A percentile compares a stretch with the other conserved stretches of the same genome.
Evolutionary conservation across 176 grass and related monocot species (phyloP).

Genomic region (Aegilops longissima): DNA sequence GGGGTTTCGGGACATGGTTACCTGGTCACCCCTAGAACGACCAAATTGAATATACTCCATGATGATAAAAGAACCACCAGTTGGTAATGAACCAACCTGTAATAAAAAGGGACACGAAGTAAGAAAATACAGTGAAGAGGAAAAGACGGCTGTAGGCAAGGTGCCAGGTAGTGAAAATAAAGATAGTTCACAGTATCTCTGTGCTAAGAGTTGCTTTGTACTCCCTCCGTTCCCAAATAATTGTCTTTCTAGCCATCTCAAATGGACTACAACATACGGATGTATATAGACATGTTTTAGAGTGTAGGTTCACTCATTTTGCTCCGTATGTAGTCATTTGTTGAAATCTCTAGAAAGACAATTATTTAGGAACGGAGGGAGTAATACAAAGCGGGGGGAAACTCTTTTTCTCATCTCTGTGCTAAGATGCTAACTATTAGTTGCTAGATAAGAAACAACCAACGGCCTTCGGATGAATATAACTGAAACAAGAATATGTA

Average conservation of each 20-base stretch:
- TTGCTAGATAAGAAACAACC: not conserved
- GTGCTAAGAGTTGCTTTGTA: no score
- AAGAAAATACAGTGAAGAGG: not conserved
- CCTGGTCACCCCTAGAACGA: constrained; percentile 74
- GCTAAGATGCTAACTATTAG: not conserved
- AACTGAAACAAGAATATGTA: not conserved
- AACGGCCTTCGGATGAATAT: not conserved
- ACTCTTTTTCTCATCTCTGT: no score
- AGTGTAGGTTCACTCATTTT: no score
- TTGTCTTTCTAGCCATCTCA: no score
- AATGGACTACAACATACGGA: no score
- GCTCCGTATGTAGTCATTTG: no score
- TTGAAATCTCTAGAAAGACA: no score
- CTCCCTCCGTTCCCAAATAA: no score
- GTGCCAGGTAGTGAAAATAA: not conserved
- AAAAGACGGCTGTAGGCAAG: no score
- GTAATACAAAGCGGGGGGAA: no score
- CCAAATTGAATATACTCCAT: constrained; percentile 98
- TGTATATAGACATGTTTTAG: no score
- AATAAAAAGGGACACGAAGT: not conserved
- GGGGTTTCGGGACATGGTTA: constrained; percentile 31
- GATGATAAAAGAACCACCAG: constrained; percentile 89
- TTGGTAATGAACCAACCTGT: constrained; percentile 71
- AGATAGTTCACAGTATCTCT: not conserved
- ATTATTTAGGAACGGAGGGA: no score